Conservation (phyloP, 164 flowering plant genomes). For the Pachysandra terminalis region DNA sequence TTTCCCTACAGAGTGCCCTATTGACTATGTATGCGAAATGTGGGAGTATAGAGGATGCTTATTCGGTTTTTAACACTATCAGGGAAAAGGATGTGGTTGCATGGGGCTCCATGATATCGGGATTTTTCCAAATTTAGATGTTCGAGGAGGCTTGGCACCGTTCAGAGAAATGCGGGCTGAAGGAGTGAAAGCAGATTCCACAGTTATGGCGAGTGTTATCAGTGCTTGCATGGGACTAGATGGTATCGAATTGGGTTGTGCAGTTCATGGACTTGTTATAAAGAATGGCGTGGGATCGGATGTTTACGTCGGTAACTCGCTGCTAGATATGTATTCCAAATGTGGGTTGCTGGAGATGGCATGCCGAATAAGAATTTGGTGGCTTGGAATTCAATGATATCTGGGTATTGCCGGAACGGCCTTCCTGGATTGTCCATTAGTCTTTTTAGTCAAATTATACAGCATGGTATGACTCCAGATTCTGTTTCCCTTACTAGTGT, state of each 20-base stretch:
- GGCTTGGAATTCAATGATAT: conserved; percentile 56
- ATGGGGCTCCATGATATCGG: conserved; percentile 58
- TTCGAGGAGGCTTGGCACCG: conserved; percentile 33
- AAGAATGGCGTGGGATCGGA: conserved; percentile 38
- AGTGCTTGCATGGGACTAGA: conserved; percentile 36
- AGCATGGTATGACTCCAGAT: conserved; percentile 37
- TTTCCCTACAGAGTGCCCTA: conserved; percentile 44
- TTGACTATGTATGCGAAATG: conserved; percentile 54
- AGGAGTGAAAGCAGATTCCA: conserved; percentile 43
- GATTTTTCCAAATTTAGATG: conserved; percentile 37
- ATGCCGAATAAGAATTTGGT: conserved; percentile 45
- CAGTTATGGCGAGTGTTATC: conserved; percentile 34
- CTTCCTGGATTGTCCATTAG: conserved; percentile 37
- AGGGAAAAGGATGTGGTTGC: conserved; percentile 40
- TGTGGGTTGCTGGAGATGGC: conserved; percentile 30
- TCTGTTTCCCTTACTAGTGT: conserved; percentile 41
- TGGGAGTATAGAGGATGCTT: conserved; percentile 37
- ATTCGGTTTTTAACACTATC: conserved; percentile 30
- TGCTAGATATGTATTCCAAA: conserved; percentile 56
- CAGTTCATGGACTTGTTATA: conserved; percentile 41
- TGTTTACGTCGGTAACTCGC: conserved; percentile 41
- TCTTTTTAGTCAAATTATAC: conserved; percentile 34
- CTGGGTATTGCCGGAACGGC: conserved; percentile 38
- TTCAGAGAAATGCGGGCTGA: conserved; percentile 29
- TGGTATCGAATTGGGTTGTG: conserved; percentile 28